Evolutionary conservation across 2,329 filamentous ascomycete genomes (phyloP).

Genomic region (Phialophora verrucosa): DNA sequence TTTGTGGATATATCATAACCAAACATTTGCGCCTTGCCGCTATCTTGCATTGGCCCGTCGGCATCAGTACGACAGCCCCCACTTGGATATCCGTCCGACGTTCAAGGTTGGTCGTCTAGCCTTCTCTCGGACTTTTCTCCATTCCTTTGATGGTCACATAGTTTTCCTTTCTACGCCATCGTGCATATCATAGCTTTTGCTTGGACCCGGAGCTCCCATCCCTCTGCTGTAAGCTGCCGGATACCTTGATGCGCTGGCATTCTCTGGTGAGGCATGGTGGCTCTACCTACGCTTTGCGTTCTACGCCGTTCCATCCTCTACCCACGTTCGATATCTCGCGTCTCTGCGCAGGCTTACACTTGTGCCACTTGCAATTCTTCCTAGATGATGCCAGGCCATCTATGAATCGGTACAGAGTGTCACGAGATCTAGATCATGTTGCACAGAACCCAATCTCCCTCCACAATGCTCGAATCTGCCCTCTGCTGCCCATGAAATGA

Average conservation of each 20-base stretch:
- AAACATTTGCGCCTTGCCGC: slow-evolving; percentile 23
- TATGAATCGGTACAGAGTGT: slow-evolving; percentile 32
- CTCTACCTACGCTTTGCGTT: slow-evolving; percentile 26
- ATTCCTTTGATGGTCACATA: slow-evolving; percentile 22
- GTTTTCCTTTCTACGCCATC: slow-evolving; percentile 33
- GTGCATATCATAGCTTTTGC: slow-evolving; percentile 36
- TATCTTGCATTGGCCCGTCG: slow-evolving; percentile 23
- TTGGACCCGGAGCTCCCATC: slow-evolving; percentile 22
- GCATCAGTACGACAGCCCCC: slow-evolving; percentile 24
- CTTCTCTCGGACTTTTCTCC: slow-evolving; percentile 7
- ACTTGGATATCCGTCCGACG: slow-evolving; percentile 25
- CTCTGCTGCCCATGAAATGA: slow-evolving; percentile 34
- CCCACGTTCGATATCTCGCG: slow-evolving; percentile 33
- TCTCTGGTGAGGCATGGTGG: slow-evolving; percentile 31
- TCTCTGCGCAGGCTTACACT: slow-evolving; percentile 25
- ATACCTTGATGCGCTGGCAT: slow-evolving; percentile 35
- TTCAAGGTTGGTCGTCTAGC: slow-evolving; percentile 24
- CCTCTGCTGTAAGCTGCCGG: slow-evolving; percentile 28
- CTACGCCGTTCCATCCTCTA: slow-evolving; percentile 33
- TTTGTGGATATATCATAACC: slow-evolving; percentile 18
- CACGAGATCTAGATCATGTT: slow-evolving; percentile 38
- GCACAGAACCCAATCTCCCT: slow-evolving; percentile 27
- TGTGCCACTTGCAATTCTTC: slow-evolving; percentile 31
- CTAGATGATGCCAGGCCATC: slow-evolving; percentile 35
- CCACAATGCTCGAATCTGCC: slow-evolving; percentile 16